These are phyloP conservation scores for Rhododendron simsii DNA, from an alignment of 148 eudicot genomes.

Conservation along the genomic window DNA sequence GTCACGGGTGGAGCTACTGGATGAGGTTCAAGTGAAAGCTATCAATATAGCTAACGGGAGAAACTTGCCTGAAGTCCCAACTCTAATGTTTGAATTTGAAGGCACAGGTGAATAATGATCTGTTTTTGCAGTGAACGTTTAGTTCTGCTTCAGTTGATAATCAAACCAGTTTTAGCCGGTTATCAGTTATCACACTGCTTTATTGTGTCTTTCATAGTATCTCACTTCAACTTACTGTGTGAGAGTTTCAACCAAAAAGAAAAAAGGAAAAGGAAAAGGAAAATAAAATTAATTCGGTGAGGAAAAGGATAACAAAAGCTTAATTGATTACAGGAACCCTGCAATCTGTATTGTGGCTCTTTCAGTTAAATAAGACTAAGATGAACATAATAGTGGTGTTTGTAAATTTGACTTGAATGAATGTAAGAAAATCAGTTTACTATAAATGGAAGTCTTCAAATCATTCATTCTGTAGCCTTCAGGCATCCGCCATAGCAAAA, in stretches of 20 bases:
- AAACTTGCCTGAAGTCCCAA: conserved; percentile 76
- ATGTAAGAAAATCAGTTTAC: not conserved
- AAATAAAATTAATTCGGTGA: not conserved
- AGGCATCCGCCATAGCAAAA: not conserved
- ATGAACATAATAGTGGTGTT: not conserved
- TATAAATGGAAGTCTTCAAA: not conserved
- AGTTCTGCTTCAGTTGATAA: not conserved
- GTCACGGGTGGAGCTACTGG: conserved; percentile 85
- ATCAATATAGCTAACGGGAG: conserved; percentile 83
- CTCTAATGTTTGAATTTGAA: conserved; percentile 84
- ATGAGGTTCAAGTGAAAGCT: conserved; percentile 95
- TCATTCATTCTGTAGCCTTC: not conserved
- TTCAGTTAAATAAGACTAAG: not conserved
- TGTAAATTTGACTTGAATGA: not conserved
- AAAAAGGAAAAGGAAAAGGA: not conserved
- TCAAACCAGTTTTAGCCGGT: not conserved
- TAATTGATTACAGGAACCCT: not conserved
- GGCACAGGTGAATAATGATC: conserved; percentile 74
- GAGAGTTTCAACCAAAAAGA: not conserved
- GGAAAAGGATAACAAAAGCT: not conserved
- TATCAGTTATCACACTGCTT: not conserved
- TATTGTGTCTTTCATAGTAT: not conserved
- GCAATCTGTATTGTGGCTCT: not conserved
- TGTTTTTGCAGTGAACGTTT: not conserved
- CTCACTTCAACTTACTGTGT: not conserved